A percentile compares a stretch with the other conserved stretches of the same genome.
Evolutionary conservation across 2,329 filamentous ascomycete genomes (phyloP).

Genomic region (Ustilaginoidea virens): DNA sequence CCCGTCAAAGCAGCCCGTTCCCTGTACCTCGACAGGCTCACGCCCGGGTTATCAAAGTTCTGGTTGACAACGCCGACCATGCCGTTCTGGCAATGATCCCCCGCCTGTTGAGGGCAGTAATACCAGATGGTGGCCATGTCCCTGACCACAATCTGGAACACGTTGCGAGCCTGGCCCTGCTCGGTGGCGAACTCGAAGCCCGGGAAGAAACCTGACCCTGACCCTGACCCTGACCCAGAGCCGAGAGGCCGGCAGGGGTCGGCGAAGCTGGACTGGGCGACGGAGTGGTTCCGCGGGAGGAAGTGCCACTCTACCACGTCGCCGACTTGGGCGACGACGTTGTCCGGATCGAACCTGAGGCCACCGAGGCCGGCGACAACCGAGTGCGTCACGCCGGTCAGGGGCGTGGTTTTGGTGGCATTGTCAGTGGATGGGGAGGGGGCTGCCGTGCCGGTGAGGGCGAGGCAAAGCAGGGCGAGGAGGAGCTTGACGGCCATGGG

Average conservation of each 20-base stretch:
- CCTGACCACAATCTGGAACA: slow-evolving; percentile 29
- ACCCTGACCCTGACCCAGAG: slow-evolving; percentile 18
- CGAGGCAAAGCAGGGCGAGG: slow-evolving; percentile 10
- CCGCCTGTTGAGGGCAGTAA: slow-evolving; percentile 26
- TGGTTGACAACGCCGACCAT: slow-evolving; percentile 33
- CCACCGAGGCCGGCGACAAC: slow-evolving; percentile 28
- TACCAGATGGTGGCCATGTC: slow-evolving; percentile 26
- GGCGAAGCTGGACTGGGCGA: slow-evolving; percentile 27
- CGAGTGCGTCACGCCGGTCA: slow-evolving; percentile 27
- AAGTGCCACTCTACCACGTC: slow-evolving; percentile 40
- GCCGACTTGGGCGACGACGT: slow-evolving; percentile 30
- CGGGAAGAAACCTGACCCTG: slow-evolving; percentile 31
- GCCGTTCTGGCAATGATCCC: slow-evolving; percentile 30
- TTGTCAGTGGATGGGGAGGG: slow-evolving; percentile 13
- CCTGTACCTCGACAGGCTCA: slow-evolving; percentile 19
- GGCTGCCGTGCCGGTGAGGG: slow-evolving; percentile 13
- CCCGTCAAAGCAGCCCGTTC: slow-evolving; percentile 15
- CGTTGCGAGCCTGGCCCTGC: slow-evolving; percentile 20
- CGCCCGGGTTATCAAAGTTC: slow-evolving; percentile 15
- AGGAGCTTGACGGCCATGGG: no score
- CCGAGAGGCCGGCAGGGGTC: slow-evolving; percentile 25
- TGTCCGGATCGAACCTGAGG: slow-evolving; percentile 34
- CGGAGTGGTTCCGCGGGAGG: slow-evolving; percentile 33
- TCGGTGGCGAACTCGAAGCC: slow-evolving; percentile 26
- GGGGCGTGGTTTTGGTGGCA: slow-evolving; percentile 17